Conservation (phyloP, 2,329 filamentous ascomycete genomes). For the Arthrobotrys pseudoclavata region DNA sequence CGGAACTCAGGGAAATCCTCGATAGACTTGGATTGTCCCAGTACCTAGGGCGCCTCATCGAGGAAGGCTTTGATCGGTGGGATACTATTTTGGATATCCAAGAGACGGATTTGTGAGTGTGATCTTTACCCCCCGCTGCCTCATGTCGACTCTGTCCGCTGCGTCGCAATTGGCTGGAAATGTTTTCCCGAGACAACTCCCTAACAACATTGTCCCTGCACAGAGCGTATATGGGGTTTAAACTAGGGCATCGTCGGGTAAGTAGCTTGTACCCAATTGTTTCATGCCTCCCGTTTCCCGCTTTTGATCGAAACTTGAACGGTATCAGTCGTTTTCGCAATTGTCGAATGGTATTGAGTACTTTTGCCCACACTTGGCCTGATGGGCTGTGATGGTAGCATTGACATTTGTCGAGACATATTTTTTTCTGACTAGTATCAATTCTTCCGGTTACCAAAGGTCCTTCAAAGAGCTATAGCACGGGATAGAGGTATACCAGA, state of each 20-base stretch:
- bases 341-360: slow-evolving; percentile 11
- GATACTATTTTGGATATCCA: slow-evolving; percentile 86
- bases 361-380: not conserved
- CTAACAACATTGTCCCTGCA: slow-evolving; percentile 54
- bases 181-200: slow-evolving; percentile 22
- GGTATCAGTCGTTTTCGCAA: slow-evolving; percentile 25
- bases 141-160: slow-evolving; percentile 14
- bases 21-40: slow-evolving; percentile 82
- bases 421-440: slow-evolving; percentile 28
- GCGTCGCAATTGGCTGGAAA: slow-evolving; percentile 24
- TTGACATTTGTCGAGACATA: not conserved
- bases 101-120: slow-evolving; percentile 81
- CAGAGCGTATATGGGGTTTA: slow-evolving; percentile 75
- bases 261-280: slow-evolving; percentile 64
- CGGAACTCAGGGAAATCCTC: slow-evolving; percentile 76
- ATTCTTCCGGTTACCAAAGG: slow-evolving; percentile 68
- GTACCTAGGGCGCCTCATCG: slow-evolving; percentile 79
- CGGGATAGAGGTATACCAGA: slow-evolving; percentile 77
- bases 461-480: slow-evolving; percentile 85
- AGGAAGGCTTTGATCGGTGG: slow-evolving; percentile 88
- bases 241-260: slow-evolving; percentile 84
- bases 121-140: slow-evolving; percentile 16
- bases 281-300: slow-evolving; percentile 44
- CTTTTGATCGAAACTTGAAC: slow-evolving; percentile 49
- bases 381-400: not conserved